Base-by-base conservation (phyloP, 805 yeast genomes). In the Ogataea saltuana region DNA sequence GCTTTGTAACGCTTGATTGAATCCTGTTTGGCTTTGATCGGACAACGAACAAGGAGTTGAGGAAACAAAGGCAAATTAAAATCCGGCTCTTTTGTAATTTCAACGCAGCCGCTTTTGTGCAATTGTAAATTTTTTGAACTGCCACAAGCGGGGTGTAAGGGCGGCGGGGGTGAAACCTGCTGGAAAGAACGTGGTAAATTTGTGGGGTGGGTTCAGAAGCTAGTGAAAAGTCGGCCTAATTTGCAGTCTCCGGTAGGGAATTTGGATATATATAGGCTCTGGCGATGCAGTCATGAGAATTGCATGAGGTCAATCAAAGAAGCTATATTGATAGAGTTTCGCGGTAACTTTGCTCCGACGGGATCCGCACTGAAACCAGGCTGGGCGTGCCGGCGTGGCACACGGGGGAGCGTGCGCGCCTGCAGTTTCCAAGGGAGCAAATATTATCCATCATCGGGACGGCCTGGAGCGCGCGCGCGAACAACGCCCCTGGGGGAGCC, bases 1-100 rank as follows among this genome's bases (percentile, higher is more conserved):
- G n/a, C 28, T 12, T 39, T 39, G 41, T 36, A 36, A 40, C 37
- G 42, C 36, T 40, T 36, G 13, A n/a, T 12, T 31, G 18, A 11
- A 29, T 16, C 18, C 4, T 6, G 9, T 9, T 16, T 31, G 23
- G 25, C 15, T 19, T 12, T 12, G 12, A 19, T 16, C n/a, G 34
- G 23, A 19, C 13, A 28, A 10, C 21, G 17, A 29, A 29, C 12
- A 26, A n/a, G 6, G 15, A 13, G 8, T 10, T n/a, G 9, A 19
- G 10, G 12, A 34, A 22, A n/a, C 7, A 13, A 13, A 6, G 6
- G 12, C 9, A 21, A 23, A 34, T 22, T 17, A 34, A 15, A 28
- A 28, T 12, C n/a, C 8, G 4, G 18, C 4, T 13, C 18, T 13
- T 13, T 28, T 16, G n/a, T 16, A 13, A 4, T 28, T 6, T 28